Evolutionary conservation across 495 filamentous ascomycete genomes (phyloP).

Genomic region (Daldinia childiae): DNA sequence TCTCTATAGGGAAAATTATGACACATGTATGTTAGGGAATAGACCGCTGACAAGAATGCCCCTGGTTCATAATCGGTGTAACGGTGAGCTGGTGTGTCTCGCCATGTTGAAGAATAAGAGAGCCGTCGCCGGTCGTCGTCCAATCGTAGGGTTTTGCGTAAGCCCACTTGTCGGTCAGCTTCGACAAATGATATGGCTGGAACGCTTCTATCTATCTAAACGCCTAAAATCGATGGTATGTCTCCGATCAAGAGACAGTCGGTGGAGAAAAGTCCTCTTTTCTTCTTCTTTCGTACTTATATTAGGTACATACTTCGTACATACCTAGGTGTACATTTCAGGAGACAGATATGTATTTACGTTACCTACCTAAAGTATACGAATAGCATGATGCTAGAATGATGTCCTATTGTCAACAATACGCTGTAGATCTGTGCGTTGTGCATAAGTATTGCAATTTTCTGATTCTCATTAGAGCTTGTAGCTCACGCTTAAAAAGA

Average conservation of each 20-base stretch:
- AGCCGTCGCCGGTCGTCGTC: constrained; percentile 18
- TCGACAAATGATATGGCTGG: constrained; percentile 27
- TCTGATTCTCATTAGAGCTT: constrained; percentile 2
- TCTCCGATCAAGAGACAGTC: constrained; percentile 19
- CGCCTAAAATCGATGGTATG: constrained; percentile 27
- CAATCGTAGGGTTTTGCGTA: constrained; percentile 21
- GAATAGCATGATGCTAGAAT: not conserved
- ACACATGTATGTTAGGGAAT: constrained; percentile 33
- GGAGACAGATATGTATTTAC: no score
- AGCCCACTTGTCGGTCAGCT: constrained; percentile 23
- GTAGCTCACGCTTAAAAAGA: constrained; percentile 3
- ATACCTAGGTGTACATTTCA: not conserved
- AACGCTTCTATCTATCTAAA: constrained; percentile 20
- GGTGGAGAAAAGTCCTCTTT: not conserved
- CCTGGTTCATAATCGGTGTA: constrained; percentile 30
- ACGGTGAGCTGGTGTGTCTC: constrained; percentile 41
- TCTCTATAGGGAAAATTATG: constrained; percentile 27
- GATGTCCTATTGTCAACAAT: not conserved
- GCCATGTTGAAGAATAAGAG: constrained; percentile 25
- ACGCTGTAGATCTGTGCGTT: not conserved
- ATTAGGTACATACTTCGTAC: constrained; percentile 13
- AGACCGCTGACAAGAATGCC: constrained; percentile 31
- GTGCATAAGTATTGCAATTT: constrained; percentile 20
- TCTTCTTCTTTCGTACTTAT: not conserved
- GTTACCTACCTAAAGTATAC: not conserved